These are phyloP conservation scores for Roridomyces roridus DNA, from an alignment of 768 basidiomycete genomes.

Conservation along the genomic window DNA sequence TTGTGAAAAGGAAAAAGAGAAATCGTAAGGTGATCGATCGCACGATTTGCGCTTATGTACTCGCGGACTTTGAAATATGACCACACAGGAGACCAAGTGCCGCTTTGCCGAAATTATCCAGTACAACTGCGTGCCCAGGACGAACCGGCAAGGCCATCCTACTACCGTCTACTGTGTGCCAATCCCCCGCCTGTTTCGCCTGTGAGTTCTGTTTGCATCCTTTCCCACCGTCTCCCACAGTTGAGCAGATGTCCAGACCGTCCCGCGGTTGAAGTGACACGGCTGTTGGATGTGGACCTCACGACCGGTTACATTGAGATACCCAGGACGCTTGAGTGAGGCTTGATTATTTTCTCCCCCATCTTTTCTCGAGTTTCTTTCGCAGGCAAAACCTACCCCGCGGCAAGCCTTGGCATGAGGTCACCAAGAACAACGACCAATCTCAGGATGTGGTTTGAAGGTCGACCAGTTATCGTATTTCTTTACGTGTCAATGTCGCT, in stretches of 20 bases:
- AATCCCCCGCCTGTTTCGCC: slow-evolving; percentile 73
- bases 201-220: slow-evolving; percentile 49
- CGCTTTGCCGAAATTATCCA: slow-evolving; percentile 75
- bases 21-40: slow-evolving; percentile 29
- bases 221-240: slow-evolving; percentile 5
- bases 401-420: slow-evolving; percentile 41
- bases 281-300: slow-evolving; percentile 52
- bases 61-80: slow-evolving; percentile 29
- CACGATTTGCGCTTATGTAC: slow-evolving; percentile 6
- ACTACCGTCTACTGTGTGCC: slow-evolving; percentile 72
- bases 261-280: slow-evolving; percentile 77
- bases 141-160: slow-evolving; percentile 28
- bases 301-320: slow-evolving; percentile 57
- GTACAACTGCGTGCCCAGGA: slow-evolving; percentile 61
- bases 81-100: slow-evolving; percentile 44
- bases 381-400: slow-evolving; percentile 15
- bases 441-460: too few relatives aligned
- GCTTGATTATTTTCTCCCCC: not conserved
- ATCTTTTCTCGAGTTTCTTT: slow-evolving; percentile 15
- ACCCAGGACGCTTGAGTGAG: slow-evolving; percentile 49
- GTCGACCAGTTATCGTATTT: not conserved
- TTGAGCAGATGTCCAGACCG: slow-evolving; percentile 69
- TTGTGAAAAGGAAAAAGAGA: slow-evolving; percentile 31
- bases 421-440: slow-evolving; percentile 19
- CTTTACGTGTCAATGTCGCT: not conserved